Conservation (phyloP, 345 rosid species). For the Acer saccharum region DNA sequence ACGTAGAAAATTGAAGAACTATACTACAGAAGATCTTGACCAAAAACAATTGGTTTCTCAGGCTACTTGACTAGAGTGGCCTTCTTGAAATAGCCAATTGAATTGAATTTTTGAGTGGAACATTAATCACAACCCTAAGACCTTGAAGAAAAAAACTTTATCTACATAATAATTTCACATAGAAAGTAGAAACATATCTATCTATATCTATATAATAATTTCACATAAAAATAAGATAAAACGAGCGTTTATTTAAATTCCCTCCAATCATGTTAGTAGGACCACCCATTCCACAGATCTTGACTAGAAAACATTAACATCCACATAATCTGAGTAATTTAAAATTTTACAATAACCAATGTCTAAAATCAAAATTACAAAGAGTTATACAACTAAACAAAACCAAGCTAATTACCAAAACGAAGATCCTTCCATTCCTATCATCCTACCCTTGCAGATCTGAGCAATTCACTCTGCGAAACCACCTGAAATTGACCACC, state of each 20-base stretch:
- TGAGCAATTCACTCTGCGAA: constrained; percentile 39
- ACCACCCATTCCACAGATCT: constrained; percentile 19
- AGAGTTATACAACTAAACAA: not conserved
- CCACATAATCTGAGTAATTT: constrained; percentile 5
- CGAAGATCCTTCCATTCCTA: not conserved
- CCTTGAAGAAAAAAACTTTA: too few relatives aligned
- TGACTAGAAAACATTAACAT: constrained; percentile 13
- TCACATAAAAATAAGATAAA: too few relatives aligned
- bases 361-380: constrained; percentile 12
- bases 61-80: too few relatives aligned
- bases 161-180: too few relatives aligned
- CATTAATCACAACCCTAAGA: too few relatives aligned
- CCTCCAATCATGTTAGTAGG: not conserved
- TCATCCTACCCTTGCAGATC: constrained; percentile 14
- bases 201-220: too few relatives aligned
- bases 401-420: constrained; percentile 9
- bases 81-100: too few relatives aligned
- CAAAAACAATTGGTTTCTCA: too few relatives aligned
- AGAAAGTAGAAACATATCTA: too few relatives aligned
- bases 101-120: too few relatives aligned
- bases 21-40: too few relatives aligned
- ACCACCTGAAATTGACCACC: constrained; percentile 47
- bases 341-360: not conserved
- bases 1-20: too few relatives aligned
- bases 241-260: not conserved